Conservation (phyloP, 495 filamentous ascomycete genomes). For the Aspergillus biplanus region DNA sequence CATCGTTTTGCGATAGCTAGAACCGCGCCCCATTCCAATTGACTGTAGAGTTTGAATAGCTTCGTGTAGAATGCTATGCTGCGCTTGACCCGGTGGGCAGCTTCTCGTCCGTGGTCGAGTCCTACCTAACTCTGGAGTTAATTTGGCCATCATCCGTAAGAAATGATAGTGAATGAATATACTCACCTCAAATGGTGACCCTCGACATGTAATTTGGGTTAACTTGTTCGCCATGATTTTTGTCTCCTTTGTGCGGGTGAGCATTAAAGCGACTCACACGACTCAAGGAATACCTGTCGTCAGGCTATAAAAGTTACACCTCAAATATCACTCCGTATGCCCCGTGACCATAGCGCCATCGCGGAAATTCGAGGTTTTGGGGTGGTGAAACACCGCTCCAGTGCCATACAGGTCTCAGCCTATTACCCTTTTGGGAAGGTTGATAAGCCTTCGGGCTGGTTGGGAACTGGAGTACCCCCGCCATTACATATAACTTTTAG, state of each 20-base stretch:
- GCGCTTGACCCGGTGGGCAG: neutral
- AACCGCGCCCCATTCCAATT: neutral
- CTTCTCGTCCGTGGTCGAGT: neutral
- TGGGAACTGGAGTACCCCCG: too few species aligned
- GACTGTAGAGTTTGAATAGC: neutral
- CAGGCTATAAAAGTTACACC: too few species aligned
- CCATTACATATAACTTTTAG: too few species aligned
- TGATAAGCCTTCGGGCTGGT: neutral
- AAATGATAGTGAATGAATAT: neutral
- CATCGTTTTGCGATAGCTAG: neutral
- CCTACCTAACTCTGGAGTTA: neutral
- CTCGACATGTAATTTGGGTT: neutral
- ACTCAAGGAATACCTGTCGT: too few species aligned
- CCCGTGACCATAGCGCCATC: too few species aligned
- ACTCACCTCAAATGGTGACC: neutral
- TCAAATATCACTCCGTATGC: too few species aligned
- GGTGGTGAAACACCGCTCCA: too few species aligned
- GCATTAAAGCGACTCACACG: too few species aligned
- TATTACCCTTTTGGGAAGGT: neutral
- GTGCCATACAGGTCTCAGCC: neutral
- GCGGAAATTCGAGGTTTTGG: too few species aligned
- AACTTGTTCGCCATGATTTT: neutral
- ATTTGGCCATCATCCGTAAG: neutral
- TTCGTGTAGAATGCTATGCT: constrained; percentile 1
- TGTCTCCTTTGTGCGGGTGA: too few species aligned